These are phyloP conservation scores for Nothophytophthora sp. DNA, from an alignment of 352 stramenopile genomes.

Conservation along the genomic window DNA sequence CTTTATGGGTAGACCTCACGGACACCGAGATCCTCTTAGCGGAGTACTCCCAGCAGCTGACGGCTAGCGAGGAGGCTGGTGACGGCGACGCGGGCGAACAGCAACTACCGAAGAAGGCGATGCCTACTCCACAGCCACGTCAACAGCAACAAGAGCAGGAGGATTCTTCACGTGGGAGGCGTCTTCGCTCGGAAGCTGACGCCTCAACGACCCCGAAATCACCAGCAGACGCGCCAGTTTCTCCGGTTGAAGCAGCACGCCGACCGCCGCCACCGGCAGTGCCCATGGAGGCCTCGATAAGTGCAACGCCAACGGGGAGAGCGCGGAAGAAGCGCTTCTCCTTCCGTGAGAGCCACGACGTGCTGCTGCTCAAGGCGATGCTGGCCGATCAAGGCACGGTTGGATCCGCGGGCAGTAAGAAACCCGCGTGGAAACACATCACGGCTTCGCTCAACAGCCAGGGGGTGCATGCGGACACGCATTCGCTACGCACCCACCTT, in stretches of 20 bases:
- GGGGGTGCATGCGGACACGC: slow-evolving; percentile 8
- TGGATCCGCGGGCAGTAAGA: neutral
- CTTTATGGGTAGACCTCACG: no score
- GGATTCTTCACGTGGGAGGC: no score
- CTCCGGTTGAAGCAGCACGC: no score
- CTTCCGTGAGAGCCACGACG: slow-evolving; percentile 19
- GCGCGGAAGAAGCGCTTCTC: slow-evolving; percentile 4
- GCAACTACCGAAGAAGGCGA: no score
- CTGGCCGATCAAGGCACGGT: slow-evolving; percentile 7
- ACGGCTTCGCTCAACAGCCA: slow-evolving; percentile 13
- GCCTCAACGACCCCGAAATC: no score
- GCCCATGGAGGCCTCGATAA: neutral
- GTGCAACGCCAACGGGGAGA: neutral
- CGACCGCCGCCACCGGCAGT: neutral
- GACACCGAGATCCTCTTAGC: no score
- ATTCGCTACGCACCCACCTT: slow-evolving; percentile 17
- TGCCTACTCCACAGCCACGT: no score
- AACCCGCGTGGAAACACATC: slow-evolving; percentile 15
- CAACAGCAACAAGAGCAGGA: neutral
- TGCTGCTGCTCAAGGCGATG: slow-evolving; percentile 14
- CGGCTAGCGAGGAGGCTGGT: no score
- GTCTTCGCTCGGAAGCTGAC: no score
- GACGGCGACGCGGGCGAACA: no score
- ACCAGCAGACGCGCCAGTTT: no score
- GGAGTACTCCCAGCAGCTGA: no score